Base-by-base conservation (phyloP, 371 early-diverging fungal species). In the Mucor plumbeus region DNA sequence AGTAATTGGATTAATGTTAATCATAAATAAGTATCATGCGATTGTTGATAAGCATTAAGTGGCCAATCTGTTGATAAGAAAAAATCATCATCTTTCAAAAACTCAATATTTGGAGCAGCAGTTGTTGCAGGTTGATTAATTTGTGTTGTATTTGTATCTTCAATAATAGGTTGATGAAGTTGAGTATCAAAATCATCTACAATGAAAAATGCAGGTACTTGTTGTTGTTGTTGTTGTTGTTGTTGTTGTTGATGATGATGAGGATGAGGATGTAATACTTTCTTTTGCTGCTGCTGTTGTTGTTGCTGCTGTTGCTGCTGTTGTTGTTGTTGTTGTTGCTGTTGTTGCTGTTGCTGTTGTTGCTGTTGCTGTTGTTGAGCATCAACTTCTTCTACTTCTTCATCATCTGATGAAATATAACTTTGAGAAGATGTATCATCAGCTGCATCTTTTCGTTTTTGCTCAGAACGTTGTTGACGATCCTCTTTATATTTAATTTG, bases 401-500 rank as follows among this genome's bases (percentile, higher is more conserved):
- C 71, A 33, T 71, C 73, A 38, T 73, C 73, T 8, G 73, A 69
- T n/a, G 73, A 65, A 10, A 62, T 55, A 40, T 65, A 68, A 48
- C 73, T 73, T 43, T 66, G 66, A 35, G 71, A 71, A 4, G 73
- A 68, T 10, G 38, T 60, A 35, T 73, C 73, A 26, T 73, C 73
- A 4, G 53, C 53, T 13, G 39, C 55, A 36, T 63, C 56, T 35
- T 63, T 64, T 14, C 56, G 35, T 26, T 63, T 68, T 38, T 59
- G 64, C 17, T 69, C 53, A 10, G 61, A 34, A 44, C 65, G 67
- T n/a, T 67, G 69, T 17, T 78, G 72, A 54, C 78, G 73, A 33
- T 74, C 71, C 67, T 84, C 82, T 55, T 86, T 86, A 48, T 85
- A 81, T 59, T 83, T 81, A 8, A 86, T 71, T 65, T 87, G 86